A percentile compares a stretch with the other conserved stretches of the same genome.
phyloP scores from a whole-genome alignment of 257 asterid species.

The Echites panduratus region DNA sequence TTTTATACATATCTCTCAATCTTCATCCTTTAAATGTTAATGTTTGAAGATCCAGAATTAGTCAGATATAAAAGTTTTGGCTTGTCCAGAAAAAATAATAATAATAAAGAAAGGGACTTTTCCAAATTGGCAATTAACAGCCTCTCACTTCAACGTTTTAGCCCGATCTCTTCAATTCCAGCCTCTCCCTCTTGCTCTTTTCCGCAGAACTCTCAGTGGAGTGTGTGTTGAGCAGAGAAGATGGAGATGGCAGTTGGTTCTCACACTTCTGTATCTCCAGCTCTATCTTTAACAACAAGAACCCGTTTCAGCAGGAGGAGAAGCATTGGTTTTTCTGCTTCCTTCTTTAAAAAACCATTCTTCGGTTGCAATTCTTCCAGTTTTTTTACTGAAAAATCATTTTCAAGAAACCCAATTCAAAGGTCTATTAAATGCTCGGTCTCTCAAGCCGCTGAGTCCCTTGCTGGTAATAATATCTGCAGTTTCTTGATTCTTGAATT shows the following conservation, averaged over 20 bases:
- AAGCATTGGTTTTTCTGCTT: conserved; percentile 26
- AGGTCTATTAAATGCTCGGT: conserved; percentile 66
- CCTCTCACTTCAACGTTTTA: conserved; percentile 54
- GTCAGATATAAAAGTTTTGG: too few relatives aligned
- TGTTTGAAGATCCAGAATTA: too few relatives aligned
- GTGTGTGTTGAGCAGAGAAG: conserved; percentile 20
- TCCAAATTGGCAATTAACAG: conserved; percentile 18
- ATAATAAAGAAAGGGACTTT: too few relatives aligned
- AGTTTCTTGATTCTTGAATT: conserved; percentile 7
- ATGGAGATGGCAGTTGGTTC: conserved; percentile 71
- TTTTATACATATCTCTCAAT: too few relatives aligned
- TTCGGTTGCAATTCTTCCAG: conserved; percentile 32
- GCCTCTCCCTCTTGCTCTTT: conserved; percentile 19
- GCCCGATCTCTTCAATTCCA: conserved; percentile 35
- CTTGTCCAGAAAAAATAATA: too few relatives aligned
- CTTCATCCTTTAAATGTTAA: too few relatives aligned
- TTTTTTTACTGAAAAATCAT: conserved; percentile 21
- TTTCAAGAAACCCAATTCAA: conserved; percentile 29
- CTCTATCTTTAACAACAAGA: conserved; percentile 20
- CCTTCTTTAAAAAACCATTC: conserved; percentile 45
- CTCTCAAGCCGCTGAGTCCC: conserved; percentile 51
- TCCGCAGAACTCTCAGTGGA: conserved; percentile 12
- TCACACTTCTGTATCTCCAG: conserved; percentile 26
- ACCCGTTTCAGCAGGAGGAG: conserved; percentile 22
- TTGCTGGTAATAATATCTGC: conserved; percentile 37